These are phyloP conservation scores for Fomitopsis betulina DNA, from an alignment of 1,284 basidiomycete genomes.

Conservation along the genomic window DNA sequence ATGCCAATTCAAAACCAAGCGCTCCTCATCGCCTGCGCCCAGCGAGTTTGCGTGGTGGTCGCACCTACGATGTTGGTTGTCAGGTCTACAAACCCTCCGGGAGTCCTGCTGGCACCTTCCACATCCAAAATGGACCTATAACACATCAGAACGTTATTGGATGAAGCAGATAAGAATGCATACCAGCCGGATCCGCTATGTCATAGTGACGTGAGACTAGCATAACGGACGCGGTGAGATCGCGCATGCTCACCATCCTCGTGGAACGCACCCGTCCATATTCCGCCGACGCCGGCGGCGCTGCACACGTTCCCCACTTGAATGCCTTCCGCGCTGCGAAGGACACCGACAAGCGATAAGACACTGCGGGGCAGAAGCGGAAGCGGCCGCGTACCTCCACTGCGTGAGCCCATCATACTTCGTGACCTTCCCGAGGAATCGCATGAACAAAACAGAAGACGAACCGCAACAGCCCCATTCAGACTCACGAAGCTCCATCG, in stretches of 20 bases:
- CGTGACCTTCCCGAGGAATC: conserved; percentile 13
- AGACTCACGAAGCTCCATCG: conserved; percentile 62
- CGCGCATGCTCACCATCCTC: conserved; percentile 40
- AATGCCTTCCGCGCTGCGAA: conserved; percentile 48
- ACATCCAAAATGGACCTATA: conserved; percentile 59
- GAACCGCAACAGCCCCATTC: conserved; percentile 6
- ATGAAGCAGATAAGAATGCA: conserved; percentile 12
- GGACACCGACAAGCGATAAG: neutral
- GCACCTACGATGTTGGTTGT: conserved; percentile 4
- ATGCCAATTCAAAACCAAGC: neutral
- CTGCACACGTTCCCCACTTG: conserved; percentile 61
- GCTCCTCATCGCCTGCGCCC: neutral
- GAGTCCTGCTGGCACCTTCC: conserved; percentile 39
- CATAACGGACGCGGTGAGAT: neutral
- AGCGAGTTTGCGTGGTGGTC: neutral
- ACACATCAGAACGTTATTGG: neutral
- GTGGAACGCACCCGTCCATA: conserved; percentile 60
- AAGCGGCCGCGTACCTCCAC: conserved; percentile 16
- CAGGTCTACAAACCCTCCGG: conserved; percentile 13
- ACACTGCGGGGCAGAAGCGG: neutral
- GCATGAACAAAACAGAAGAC: conserved; percentile 3
- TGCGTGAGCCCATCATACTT: conserved; percentile 23
- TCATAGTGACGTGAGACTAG: neutral
- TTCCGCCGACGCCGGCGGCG: conserved; percentile 57
- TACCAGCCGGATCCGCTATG: conserved; percentile 58